These are phyloP conservation scores for Krasilnikovozyma curviuscula DNA, from an alignment of 768 basidiomycete species.

Conservation along the genomic window DNA sequence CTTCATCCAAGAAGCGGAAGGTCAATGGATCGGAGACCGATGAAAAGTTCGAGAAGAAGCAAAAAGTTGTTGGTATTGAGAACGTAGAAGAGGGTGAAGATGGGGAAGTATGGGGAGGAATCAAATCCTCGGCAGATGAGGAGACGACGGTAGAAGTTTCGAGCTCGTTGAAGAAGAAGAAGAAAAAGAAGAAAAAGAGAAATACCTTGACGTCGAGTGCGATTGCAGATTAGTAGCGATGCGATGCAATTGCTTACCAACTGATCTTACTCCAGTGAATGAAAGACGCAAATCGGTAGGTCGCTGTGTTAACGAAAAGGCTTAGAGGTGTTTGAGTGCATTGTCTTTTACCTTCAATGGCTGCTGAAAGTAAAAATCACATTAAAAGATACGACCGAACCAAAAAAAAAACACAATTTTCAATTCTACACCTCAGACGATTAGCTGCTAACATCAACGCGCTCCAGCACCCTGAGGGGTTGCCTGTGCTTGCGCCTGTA, in stretches of 20 bases:
- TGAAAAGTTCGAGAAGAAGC: no score
- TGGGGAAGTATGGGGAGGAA: constrained; percentile 5
- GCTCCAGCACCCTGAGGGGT: no score
- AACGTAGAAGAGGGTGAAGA: background rate
- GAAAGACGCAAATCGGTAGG: background rate
- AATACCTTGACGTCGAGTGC: background rate
- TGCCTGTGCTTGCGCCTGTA: background rate
- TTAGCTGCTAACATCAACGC: no score
- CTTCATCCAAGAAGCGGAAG: no score
- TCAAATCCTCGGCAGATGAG: background rate
- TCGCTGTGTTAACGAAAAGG: constrained; percentile 5
- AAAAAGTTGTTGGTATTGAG: background rate
- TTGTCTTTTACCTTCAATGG: no score
- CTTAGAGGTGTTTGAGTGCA: no score
- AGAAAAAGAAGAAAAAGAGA: background rate
- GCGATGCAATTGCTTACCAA: background rate
- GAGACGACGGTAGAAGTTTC: constrained; percentile 11
- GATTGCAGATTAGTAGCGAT: background rate
- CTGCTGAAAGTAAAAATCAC: no score
- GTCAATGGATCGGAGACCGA: no score
- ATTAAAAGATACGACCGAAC: no score
- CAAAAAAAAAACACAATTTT: no score
- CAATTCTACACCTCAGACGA: no score
- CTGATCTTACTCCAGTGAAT: background rate
- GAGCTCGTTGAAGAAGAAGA: constrained; percentile 15